Evolutionary conservation across 2,329 filamentous ascomycete species (phyloP), one percentile per base, ranked within the genome.

Genomic region (Eurotiales sp.): DNA sequence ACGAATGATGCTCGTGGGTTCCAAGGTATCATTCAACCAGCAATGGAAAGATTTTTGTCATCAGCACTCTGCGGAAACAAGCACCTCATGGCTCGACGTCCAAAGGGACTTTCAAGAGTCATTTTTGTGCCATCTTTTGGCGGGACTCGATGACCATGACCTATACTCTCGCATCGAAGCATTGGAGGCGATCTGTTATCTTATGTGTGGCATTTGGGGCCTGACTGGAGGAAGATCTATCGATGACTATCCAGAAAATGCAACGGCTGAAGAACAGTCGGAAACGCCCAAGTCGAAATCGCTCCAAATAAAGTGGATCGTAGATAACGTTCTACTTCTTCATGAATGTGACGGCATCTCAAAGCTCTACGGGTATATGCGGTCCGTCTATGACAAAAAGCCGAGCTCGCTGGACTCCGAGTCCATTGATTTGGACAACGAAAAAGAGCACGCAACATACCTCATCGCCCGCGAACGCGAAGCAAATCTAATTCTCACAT

Each of bases 11-110:
- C 76, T 96, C 44, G 80, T 87, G 48, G 82, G 85, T 48, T 85
- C 88, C 17, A 88, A 88, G 63, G 78, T 83, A 32, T 84, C 85
- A 2, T 97, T 95, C 64, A 82, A 90, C 57, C 81, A 83, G 65
- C 81, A 85, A 63, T 96, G 88, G 88, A 72, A 79, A 59, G 75
- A 78, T 19, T 78, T 81, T 54, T 72, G 63, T 60, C 68, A 66
- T 53, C 64, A 61, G 4, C 55, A 61, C 51, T 45, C 64, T 51
- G 52, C 59, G 34, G 64, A 59, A 54, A 64, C 60, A 52, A 69
- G 73, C 27, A 65, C 72, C 37, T 74, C 82, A 30, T 96, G 90
- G 90, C 76, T 84, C 48, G 80, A 84, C 36, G 82, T 81, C 4
- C 77, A 80, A 19, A 71, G 80, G 22, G 78, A 82, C 53, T 74